Evolutionary conservation across 1,284 basidiomycete genomes (phyloP).

Genomic region (Peniophora sp.): DNA sequence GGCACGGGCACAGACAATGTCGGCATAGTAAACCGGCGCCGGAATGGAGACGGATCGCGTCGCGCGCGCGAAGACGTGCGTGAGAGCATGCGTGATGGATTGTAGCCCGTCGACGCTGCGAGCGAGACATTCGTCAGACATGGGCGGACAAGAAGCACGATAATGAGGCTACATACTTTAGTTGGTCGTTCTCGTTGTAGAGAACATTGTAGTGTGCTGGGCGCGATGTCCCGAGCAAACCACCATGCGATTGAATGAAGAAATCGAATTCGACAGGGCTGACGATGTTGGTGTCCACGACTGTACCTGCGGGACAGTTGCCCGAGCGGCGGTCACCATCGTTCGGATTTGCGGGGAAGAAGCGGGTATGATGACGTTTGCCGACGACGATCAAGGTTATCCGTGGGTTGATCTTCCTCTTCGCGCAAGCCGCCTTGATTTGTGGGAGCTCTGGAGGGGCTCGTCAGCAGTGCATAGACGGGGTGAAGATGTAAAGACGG

Average conservation of each 20-base stretch:
- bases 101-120: conserved; percentile 58
- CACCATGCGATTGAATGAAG: conserved; percentile 72
- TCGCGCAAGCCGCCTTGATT: conserved; percentile 33
- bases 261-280: conserved; percentile 75
- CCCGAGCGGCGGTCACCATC: conserved; percentile 56
- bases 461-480: not conserved
- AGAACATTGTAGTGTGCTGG: conserved; percentile 62
- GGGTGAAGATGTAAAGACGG: not conserved
- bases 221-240: conserved; percentile 42
- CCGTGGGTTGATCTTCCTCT: conserved; percentile 46
- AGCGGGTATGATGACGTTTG: conserved; percentile 71
- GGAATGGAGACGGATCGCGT: conserved; percentile 80
- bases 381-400: conserved; percentile 71
- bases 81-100: conserved; percentile 64
- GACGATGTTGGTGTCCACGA: conserved; percentile 61
- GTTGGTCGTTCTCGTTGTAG: conserved; percentile 43
- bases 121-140: conserved; percentile 7
- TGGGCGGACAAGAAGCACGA: conserved; percentile 2
- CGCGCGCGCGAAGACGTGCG: conserved; percentile 74
- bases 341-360: conserved; percentile 48
- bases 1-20: conserved; percentile 71
- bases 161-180: too few species aligned
- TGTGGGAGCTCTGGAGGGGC: conserved; percentile 24
- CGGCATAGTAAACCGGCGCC: conserved; percentile 78
- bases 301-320: conserved; percentile 68